A percentile compares a stretch with the other conserved stretches of the same genome.
Evolutionary conservation across 1,284 basidiomycete species (phyloP).

Genomic region (Trametes hirsuta): DNA sequence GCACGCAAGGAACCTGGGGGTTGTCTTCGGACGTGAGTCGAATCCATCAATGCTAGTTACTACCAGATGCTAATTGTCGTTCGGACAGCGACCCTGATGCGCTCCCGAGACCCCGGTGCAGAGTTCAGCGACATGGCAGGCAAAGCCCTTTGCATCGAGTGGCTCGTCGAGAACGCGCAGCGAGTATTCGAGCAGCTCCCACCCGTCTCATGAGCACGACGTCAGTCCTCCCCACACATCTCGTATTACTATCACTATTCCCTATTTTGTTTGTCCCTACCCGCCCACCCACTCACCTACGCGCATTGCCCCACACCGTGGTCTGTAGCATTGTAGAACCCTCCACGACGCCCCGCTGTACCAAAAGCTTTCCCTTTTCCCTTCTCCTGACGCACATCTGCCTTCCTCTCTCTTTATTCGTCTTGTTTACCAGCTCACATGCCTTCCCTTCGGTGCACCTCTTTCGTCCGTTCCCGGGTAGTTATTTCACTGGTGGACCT

Average conservation of each 20-base stretch:
- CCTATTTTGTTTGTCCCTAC: constrained; percentile 12
- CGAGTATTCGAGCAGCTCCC: constrained; percentile 49
- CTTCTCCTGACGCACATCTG: neutral
- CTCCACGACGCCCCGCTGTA: constrained; percentile 15
- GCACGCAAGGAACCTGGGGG: constrained; percentile 95
- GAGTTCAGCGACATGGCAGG: constrained; percentile 98
- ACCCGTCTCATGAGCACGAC: constrained; percentile 1
- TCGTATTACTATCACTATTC: constrained; percentile 9
- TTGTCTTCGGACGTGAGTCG: constrained; percentile 97
- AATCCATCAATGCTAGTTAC: neutral
- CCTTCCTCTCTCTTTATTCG: constrained; percentile 4
- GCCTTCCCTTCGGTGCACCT: neutral
- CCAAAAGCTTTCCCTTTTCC: constrained; percentile 7
- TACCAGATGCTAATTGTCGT: constrained; percentile 15
- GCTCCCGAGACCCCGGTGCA: constrained; percentile 81
- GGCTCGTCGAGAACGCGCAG: constrained; percentile 90
- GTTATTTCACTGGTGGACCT: neutral
- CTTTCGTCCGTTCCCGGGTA: neutral
- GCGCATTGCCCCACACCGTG: constrained; percentile 3
- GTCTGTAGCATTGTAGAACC: constrained; percentile 26
- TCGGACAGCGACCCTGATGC: constrained; percentile 86
- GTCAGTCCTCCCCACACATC: neutral
- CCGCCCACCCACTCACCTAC: neutral
- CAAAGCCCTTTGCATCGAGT: constrained; percentile 90
- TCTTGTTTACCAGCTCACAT: neutral